Percentiles rank a stretch among this genome's conserved stretches.
Conservation (phyloP, 1,284 basidiomycete species). For the Ustilago crameri region DNA sequence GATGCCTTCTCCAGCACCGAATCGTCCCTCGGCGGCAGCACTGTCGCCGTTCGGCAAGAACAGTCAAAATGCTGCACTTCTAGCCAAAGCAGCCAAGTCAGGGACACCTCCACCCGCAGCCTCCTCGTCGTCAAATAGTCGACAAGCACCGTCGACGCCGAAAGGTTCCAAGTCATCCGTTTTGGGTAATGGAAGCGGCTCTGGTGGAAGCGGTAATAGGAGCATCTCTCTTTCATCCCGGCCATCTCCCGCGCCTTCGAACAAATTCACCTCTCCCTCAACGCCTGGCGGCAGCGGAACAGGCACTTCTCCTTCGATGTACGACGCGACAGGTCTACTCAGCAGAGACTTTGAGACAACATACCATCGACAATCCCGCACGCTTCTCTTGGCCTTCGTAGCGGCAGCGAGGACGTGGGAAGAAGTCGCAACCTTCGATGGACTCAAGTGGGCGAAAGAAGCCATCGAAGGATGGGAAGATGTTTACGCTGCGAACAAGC, state of each 20-base stretch:
- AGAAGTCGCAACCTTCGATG: constrained; percentile 59
- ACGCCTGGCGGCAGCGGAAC: constrained; percentile 17
- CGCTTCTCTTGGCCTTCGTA: constrained; percentile 46
- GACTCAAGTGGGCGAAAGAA: constrained; percentile 57
- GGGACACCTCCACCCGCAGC: constrained; percentile 20
- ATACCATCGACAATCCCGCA: constrained; percentile 55
- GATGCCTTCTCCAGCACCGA: constrained; percentile 28
- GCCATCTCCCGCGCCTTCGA: constrained; percentile 26
- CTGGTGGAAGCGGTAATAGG: constrained; percentile 16
- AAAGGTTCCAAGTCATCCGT: constrained; percentile 21
- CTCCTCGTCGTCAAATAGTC: constrained; percentile 12
- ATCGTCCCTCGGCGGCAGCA: constrained; percentile 24
- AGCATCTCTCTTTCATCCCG: constrained; percentile 42
- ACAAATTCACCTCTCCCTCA: constrained; percentile 15
- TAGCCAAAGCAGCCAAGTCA: constrained; percentile 37
- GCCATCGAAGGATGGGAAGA: constrained; percentile 57
- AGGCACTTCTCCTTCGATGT: constrained; percentile 20
- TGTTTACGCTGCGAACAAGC: constrained; percentile 28
- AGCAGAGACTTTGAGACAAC: constrained; percentile 57
- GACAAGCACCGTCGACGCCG: constrained; percentile 27
- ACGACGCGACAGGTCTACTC: constrained; percentile 41
- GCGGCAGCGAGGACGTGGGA: constrained; percentile 53
- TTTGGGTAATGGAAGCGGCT: constrained; percentile 13
- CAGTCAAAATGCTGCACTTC: constrained; percentile 47
- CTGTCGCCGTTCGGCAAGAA: constrained; percentile 53